Evolutionary conservation across 768 basidiomycete species (phyloP), one percentile per base, ranked within the genome.

Genomic region (Rhizopogon rudus): DNA sequence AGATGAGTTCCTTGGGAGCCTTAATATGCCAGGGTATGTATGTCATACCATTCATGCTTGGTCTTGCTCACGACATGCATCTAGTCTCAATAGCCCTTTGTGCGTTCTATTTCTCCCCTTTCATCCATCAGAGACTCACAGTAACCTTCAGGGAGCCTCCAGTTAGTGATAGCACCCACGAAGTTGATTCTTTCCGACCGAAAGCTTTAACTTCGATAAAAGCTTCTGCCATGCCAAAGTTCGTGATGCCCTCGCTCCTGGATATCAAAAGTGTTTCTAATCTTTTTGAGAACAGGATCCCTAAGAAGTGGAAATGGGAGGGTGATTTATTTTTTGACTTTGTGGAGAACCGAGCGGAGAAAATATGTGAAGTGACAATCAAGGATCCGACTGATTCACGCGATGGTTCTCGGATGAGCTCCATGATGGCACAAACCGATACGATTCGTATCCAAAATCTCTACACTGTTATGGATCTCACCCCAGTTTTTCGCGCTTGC

Each of bases 291-390:
- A 22, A 37, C 53, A 87, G 85, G 58, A 80, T 82, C 40, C 73
- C 73, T 20, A 82, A 81, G 63, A 79, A 79, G 52, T 89, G 81
- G 81, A 82, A 75, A 58, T 88, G 88, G 87, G 70, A 74, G 39
- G 87, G 86, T 22, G 70, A 79, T 20, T 70, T 88, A 29, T 74
- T 75, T 52, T 72, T 80, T 20, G 72, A 71, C 25, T 67, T 67
- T 2, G 65, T 66, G 17, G 64, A 68, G 5, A 71, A 69, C 20
- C 67, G 68, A 22, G 65, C 73, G 28, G 75, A 82, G 53, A 67
- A 67, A 6, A 60, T 84, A 0, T 85, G 85, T 68, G 71, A 78
- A 37, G 74, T 81, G 31, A 65, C 63, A 2, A 67, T 88, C 43
- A 67, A 70, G 50, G 80, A 84, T 39, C 63, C 75, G 3, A 73